These are phyloP conservation scores for Nannochloris sp. DNA, from an alignment of 139 green algal genomes.

Conservation along the genomic window DNA sequence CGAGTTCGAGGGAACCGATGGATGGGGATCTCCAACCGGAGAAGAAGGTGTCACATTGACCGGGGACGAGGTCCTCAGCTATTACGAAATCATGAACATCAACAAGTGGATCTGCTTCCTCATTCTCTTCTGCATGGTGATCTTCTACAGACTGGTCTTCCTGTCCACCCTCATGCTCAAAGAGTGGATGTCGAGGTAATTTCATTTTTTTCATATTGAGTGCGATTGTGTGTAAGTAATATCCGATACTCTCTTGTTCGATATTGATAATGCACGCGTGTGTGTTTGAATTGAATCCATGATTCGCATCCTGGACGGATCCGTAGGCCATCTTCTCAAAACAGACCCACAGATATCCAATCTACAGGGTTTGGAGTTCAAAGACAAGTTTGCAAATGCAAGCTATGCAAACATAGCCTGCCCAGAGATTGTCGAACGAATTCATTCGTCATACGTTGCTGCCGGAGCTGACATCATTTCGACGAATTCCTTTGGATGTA, in stretches of 20 bases:
- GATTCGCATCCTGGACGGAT: too few species aligned
- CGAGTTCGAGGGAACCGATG: constrained; percentile 28
- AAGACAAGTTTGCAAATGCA: constrained; percentile 36
- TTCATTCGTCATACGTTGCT: constrained; percentile 37
- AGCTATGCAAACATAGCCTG: constrained; percentile 31
- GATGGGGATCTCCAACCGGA: constrained; percentile 37
- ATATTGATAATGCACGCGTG: not conserved
- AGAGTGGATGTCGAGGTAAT: constrained; percentile 16
- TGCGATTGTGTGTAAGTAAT: not conserved
- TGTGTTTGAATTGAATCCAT: too few species aligned
- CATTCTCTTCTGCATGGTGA: constrained; percentile 33
- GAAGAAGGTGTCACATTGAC: constrained; percentile 10
- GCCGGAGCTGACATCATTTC: constrained; percentile 41
- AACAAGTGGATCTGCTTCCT: constrained; percentile 34
- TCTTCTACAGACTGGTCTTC: constrained; percentile 46
- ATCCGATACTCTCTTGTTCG: not conserved
- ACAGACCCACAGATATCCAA: not conserved
- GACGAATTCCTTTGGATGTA: constrained; percentile 50
- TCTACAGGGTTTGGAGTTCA: constrained; percentile 5
- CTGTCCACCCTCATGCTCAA: constrained; percentile 32
- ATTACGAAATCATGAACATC: constrained; percentile 33
- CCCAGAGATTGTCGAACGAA: constrained; percentile 25
- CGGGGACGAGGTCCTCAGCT: constrained; percentile 26
- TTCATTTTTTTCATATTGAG: not conserved
- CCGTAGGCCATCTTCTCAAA: too few species aligned